These are phyloP conservation scores for Schwanniomyces pseudopolymorphus DNA, from an alignment of 805 yeast genomes.

Conservation along the genomic window DNA sequence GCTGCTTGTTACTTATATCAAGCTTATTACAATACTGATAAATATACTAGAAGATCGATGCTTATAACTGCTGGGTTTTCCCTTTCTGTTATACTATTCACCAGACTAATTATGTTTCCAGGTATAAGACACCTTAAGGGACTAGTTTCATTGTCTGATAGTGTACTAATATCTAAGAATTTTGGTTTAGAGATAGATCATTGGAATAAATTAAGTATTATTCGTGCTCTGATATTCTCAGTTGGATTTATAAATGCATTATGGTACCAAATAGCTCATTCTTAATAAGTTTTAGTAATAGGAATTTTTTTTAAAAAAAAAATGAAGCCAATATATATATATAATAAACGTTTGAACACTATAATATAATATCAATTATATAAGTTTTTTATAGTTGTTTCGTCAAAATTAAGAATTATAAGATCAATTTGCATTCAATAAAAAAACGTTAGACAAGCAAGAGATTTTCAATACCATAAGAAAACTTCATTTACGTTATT, in stretches of 20 bases:
- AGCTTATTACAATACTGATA: not conserved
- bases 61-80: not conserved
- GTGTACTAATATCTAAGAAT: not conserved
- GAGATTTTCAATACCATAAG: too few species aligned
- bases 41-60: not conserved
- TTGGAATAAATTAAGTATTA: slow-evolving; percentile 3
- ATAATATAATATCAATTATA: too few species aligned
- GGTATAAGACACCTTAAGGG: slow-evolving; percentile 1
- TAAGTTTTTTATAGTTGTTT: too few species aligned
- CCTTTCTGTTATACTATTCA: slow-evolving; percentile 2
- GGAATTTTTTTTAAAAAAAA: too few species aligned
- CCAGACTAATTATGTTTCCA: not conserved
- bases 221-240: not conserved
- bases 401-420: too few species aligned
- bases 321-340: too few species aligned
- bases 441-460: too few species aligned
- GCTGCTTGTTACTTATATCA: not conserved
- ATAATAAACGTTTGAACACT: too few species aligned
- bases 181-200: not conserved
- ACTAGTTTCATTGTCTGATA: not conserved
- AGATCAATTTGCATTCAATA: too few species aligned
- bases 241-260: slow-evolving; percentile 1
- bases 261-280: not conserved
- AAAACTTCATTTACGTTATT: too few species aligned
- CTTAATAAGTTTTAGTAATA: too few species aligned